Evolutionary conservation across 805 yeast genomes (phyloP).

Genomic region (Metschnikowia bowlesiae): DNA sequence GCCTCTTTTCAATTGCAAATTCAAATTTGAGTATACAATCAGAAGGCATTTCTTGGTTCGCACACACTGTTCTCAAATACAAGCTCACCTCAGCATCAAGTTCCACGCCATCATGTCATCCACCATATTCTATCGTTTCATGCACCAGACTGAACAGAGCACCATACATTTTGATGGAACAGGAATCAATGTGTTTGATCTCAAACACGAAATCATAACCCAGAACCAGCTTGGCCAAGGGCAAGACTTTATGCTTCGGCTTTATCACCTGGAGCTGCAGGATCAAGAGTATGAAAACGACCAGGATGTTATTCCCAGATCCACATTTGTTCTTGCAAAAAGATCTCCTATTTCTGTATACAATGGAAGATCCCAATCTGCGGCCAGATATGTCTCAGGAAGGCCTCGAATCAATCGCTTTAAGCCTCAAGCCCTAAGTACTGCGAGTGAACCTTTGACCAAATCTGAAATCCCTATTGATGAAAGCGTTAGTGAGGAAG

Average conservation of each 20-base stretch:
- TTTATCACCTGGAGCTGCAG: slow-evolving; percentile 57
- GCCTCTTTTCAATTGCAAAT: neutral
- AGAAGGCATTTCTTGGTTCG: neutral
- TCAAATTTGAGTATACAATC: neutral
- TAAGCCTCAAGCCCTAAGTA: slow-evolving; percentile 31
- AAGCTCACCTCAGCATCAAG: neutral
- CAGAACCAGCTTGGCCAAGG: slow-evolving; percentile 82
- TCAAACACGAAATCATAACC: slow-evolving; percentile 82
- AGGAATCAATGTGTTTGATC: slow-evolving; percentile 89
- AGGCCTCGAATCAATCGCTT: slow-evolving; percentile 49
- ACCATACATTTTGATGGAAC: slow-evolving; percentile 92
- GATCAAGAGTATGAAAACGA: slow-evolving; percentile 79
- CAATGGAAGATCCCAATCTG: slow-evolving; percentile 35
- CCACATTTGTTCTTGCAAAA: slow-evolving; percentile 75
- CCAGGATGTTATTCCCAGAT: slow-evolving; percentile 84
- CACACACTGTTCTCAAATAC: neutral
- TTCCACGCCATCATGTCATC: slow-evolving; percentile 58
- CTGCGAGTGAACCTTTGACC: slow-evolving; percentile 16
- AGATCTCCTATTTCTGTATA: slow-evolving; percentile 53
- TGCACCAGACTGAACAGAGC: slow-evolving; percentile 75
- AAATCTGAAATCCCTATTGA: slow-evolving; percentile 24
- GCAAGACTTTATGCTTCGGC: slow-evolving; percentile 70
- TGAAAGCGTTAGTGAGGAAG: slow-evolving; percentile 68
- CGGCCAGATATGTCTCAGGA: slow-evolving; percentile 68
- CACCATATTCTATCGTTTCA: slow-evolving; percentile 79